Evolutionary conservation across 306 rosid species (phyloP).

Genomic region (Canavalia ensiformis): DNA sequence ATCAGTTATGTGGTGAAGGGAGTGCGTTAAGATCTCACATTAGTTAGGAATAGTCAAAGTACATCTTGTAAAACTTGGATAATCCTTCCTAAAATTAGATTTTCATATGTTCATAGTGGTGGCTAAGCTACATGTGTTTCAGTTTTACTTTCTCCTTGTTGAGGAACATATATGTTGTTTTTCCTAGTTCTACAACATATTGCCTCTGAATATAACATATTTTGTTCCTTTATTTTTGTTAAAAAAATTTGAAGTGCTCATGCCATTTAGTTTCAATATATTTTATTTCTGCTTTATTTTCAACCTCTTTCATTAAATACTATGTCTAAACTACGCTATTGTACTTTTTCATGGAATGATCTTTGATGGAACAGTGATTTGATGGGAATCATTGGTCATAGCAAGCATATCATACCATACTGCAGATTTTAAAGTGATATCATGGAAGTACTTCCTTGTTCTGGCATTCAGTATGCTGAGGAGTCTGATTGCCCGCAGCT

Average conservation of each 20-base stretch:
- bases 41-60: neutral
- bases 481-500: conserved; percentile 67
- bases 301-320: neutral
- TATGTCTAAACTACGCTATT: conserved; percentile 16
- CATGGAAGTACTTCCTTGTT: conserved; percentile 82
- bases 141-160: neutral
- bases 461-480: conserved; percentile 60
- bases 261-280: conserved; percentile 21
- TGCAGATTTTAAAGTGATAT: conserved; percentile 41
- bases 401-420: conserved; percentile 45
- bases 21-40: neutral
- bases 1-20: neutral
- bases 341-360: conserved; percentile 37
- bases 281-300: neutral
- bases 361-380: conserved; percentile 52
- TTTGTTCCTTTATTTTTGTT: neutral
- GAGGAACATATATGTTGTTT: conserved; percentile 17
- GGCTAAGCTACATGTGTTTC: neutral
- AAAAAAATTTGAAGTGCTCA: neutral
- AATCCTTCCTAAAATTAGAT: neutral
- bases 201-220: neutral
- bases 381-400: conserved; percentile 38
- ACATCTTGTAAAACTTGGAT: neutral
- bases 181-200: conserved; percentile 5
- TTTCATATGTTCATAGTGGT: neutral